These are phyloP conservation scores for Metschnikowia reukaufii DNA, from an alignment of 805 yeast genomes.

Conservation along the genomic window DNA sequence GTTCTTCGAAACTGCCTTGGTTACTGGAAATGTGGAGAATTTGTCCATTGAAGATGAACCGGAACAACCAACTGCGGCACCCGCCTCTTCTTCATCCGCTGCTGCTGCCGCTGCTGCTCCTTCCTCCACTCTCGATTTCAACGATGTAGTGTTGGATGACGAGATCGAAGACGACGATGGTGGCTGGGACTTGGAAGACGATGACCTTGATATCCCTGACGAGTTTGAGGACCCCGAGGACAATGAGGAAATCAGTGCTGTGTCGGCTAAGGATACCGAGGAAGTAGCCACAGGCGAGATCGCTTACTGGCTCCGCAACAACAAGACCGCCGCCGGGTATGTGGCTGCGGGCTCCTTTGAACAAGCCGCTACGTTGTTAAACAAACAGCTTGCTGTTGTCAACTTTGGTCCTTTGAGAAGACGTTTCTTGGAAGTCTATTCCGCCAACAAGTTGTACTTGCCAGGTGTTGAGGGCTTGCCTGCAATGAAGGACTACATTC, in stretches of 20 bases:
- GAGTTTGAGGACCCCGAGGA: slow-evolving; percentile 29
- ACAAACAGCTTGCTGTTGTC: slow-evolving; percentile 84
- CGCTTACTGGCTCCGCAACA: slow-evolving; percentile 81
- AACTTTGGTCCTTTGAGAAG: slow-evolving; percentile 84
- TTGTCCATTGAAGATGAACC: slow-evolving; percentile 48
- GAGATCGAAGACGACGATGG: slow-evolving; percentile 59
- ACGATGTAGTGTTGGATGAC: slow-evolving; percentile 18
- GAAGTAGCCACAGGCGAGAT: slow-evolving; percentile 55
- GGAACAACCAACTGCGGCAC: background rate
- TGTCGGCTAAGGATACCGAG: slow-evolving; percentile 8
- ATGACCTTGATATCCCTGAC: slow-evolving; percentile 62
- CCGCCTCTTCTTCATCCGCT: no score
- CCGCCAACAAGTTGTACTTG: slow-evolving; percentile 71
- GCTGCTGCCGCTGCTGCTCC: background rate
- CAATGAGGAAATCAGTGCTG: slow-evolving; percentile 13
- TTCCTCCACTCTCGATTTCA: slow-evolving; percentile 18
- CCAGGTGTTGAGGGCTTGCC: slow-evolving; percentile 75
- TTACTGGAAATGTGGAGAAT: slow-evolving; percentile 70
- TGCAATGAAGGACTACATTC: slow-evolving; percentile 64
- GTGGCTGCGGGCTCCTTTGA: slow-evolving; percentile 97
- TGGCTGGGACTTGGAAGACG: slow-evolving; percentile 84
- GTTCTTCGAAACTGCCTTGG: slow-evolving; percentile 80
- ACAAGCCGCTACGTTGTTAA: slow-evolving; percentile 88
- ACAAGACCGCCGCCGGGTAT: slow-evolving; percentile 86
- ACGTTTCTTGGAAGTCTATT: slow-evolving; percentile 82